Conservation (phyloP, 2,329 filamentous ascomycete species). For the Cryphonectria parasitica region DNA sequence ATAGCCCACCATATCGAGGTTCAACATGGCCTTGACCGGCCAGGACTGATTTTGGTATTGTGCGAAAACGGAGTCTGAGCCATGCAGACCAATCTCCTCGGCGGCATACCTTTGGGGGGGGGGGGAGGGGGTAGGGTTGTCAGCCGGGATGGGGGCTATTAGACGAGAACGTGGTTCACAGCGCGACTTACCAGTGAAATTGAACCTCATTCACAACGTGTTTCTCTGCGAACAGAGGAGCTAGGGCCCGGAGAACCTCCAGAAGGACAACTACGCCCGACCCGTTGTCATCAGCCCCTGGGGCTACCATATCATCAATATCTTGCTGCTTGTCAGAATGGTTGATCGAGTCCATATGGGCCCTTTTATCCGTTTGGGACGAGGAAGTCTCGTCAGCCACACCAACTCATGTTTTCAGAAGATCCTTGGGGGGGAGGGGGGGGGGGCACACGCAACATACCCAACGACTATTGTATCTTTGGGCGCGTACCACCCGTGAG, state of each 20-base stretch:
- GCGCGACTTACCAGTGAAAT: constrained; percentile 13
- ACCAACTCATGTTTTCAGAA: background rate
- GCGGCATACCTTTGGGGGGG: constrained; percentile 11
- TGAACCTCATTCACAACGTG: constrained; percentile 16
- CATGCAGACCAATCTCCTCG: constrained; percentile 17
- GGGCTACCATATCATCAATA: constrained; percentile 7
- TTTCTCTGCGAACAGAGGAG: background rate
- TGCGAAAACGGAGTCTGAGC: constrained; percentile 9
- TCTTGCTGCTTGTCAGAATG: background rate
- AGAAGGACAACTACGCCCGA: constrained; percentile 18
- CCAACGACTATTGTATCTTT: constrained; percentile 8
- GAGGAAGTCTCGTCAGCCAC: background rate
- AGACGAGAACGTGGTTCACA: background rate
- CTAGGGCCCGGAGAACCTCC: constrained; percentile 8
- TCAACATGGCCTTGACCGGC: constrained; percentile 18
- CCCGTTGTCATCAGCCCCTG: constrained; percentile 23
- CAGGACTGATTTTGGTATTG: background rate
- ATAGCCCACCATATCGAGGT: constrained; percentile 22
- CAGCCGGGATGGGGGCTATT: background rate
- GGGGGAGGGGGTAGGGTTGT: too few relatives aligned
- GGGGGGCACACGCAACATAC: background rate
- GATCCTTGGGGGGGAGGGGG: background rate
- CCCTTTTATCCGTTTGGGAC: background rate
- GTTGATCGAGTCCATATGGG: constrained; percentile 21
- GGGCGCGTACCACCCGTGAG: background rate